phyloP scores from a whole-genome alignment of 2,329 filamentous ascomycete species.

The Cercospora zeina region DNA sequence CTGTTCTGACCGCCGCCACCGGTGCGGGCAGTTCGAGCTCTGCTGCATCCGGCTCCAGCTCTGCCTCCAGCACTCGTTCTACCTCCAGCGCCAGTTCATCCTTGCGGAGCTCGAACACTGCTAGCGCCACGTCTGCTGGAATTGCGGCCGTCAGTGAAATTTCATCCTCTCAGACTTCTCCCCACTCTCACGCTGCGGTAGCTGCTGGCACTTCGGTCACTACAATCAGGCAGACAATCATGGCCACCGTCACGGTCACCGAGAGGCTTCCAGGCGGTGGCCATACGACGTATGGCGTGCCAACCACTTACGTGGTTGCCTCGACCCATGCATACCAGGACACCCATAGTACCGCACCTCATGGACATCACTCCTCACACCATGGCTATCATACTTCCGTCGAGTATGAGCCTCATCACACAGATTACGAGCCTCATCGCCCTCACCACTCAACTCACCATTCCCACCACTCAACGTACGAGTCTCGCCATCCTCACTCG shows the following conservation, averaged over 20 bases:
- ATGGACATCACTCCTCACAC: neutral
- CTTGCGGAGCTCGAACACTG: too few species aligned
- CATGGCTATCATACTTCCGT: neutral
- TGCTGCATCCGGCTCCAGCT: neutral
- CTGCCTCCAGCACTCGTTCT: neutral
- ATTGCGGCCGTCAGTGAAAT: neutral
- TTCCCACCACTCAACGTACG: neutral
- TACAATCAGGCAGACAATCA: neutral
- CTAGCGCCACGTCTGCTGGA: too few species aligned
- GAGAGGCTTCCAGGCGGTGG: conserved; percentile 12
- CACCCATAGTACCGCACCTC: neutral
- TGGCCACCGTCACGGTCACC: conserved; percentile 5
- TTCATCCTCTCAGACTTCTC: neutral
- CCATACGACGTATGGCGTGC: conserved; percentile 11
- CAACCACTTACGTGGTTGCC: conserved; percentile 14
- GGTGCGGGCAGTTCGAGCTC: neutral
- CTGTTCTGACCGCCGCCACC: neutral
- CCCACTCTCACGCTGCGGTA: neutral
- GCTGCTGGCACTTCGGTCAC: conserved; percentile 3
- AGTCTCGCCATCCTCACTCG: neutral
- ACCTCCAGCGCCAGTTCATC: neutral
- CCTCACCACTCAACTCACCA: neutral
- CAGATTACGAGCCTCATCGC: neutral
- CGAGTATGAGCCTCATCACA: neutral
- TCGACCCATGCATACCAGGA: conserved; percentile 1